Evolutionary conservation across 1,139 yeast genomes (phyloP).

Genomic region (Debaryomyces singareniensis): DNA sequence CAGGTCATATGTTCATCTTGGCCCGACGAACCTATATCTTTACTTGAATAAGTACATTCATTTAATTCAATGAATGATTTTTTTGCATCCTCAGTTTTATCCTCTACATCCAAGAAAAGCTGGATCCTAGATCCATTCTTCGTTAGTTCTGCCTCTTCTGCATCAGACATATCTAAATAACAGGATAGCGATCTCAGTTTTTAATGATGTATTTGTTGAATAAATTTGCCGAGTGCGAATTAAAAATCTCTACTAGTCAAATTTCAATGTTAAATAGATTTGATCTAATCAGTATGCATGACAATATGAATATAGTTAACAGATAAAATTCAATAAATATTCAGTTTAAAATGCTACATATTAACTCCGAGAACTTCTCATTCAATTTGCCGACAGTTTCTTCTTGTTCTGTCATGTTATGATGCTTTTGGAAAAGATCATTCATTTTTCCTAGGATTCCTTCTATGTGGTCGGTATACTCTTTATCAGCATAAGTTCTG

Average conservation of each 20-base stretch:
- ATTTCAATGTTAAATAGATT: too few relatives aligned
- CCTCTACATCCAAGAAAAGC: constrained; percentile 43
- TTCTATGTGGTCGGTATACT: constrained; percentile 20
- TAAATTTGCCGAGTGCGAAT: too few relatives aligned
- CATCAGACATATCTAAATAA: constrained; percentile 6
- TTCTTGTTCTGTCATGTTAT: constrained; percentile 1
- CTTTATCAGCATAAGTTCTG: constrained; percentile 27
- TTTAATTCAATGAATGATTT: constrained; percentile 48
- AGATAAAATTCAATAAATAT: too few relatives aligned
- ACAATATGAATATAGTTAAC: too few relatives aligned
- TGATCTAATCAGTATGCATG: too few relatives aligned
- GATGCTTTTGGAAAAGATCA: constrained; percentile 13
- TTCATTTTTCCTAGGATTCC: constrained; percentile 21
- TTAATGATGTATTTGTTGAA: too few relatives aligned
- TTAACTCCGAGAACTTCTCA: constrained; percentile 13
- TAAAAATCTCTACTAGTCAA: too few relatives aligned
- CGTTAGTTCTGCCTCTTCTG: constrained; percentile 6
- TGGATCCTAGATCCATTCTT: constrained; percentile 12
- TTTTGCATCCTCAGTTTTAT: constrained; percentile 69
- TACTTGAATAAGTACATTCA: constrained; percentile 56
- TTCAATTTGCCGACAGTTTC: constrained; percentile 12
- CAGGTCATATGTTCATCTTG: constrained; percentile 79
- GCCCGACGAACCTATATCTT: constrained; percentile 59
- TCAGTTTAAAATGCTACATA: constrained; percentile 9
- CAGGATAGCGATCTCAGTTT: too few relatives aligned